Evolutionary conservation across 2,329 filamentous ascomycete species (phyloP), one percentile per base, ranked within the genome.

Genomic region (Cryphonectria naterciae): DNA sequence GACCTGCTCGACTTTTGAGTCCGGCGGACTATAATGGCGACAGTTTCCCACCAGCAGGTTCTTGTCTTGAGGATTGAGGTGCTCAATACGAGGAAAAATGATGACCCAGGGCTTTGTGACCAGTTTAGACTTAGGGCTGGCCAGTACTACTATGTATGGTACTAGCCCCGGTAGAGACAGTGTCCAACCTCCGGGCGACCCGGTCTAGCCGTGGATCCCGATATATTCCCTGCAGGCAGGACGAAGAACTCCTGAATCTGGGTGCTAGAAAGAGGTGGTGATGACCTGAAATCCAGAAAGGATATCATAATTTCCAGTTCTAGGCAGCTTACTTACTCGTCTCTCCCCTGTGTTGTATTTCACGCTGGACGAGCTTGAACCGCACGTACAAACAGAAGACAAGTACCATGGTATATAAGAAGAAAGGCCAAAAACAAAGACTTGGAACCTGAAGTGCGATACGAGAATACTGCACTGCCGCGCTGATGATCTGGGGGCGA

Each of bases 391-490:
- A 58, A 58, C 8, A 56, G 54, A 28, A 7, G 5, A 19, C 15
- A 32, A 17, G 54, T 8, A 32, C 54, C 15, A 56, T 28, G 17
- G 11, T 15, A 56, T 19, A 49, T 28, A 32, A 56, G 52, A 13
- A 56, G 52, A 15, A 28, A 22, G 52, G 52, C 46, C 7, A 28
- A 35, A 22, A 19, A 19, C n/a, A 13, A 19, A 32, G 15, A n/a
- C 8, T 32, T 32, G 54, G 54, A 13, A 17, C 13, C 13, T 32
- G 54, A 8, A 58, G 25, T 17, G 28, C 54, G 54, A 58, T 58
- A 58, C 54, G 54, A 58, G 54, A 58, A 32, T 58, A 32, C 28
- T 58, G 54, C 54, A 58, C 54, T 58, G 54, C 54, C 54, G 54
- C 54, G 54, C 54, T 58, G 54, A 58, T 58, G 54, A 3, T 8